These are phyloP conservation scores for Jacaranda copaia DNA, from an alignment of 257 asterid genomes.

Conservation along the genomic window DNA sequence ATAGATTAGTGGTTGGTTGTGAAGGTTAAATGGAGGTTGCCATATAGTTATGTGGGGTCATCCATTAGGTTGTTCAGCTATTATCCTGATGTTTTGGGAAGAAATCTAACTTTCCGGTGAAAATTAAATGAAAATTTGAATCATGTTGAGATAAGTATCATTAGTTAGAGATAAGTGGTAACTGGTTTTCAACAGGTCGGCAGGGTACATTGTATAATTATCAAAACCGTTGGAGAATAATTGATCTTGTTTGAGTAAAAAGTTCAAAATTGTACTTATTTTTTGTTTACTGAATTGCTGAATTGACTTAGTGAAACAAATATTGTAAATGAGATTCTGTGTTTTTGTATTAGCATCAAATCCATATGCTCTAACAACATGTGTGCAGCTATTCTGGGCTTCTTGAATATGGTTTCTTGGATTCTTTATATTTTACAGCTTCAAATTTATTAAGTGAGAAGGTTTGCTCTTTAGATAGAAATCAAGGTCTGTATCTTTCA, in stretches of 20 bases:
- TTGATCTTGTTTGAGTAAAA: neutral
- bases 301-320: neutral
- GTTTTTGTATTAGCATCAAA: slow-evolving; percentile 1
- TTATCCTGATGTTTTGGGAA: neutral
- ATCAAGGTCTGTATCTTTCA: neutral
- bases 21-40: neutral
- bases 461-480: neutral
- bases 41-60: neutral
- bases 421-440: neutral
- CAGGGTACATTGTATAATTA: neutral
- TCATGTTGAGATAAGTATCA: neutral
- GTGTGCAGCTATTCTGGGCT: slow-evolving; percentile 4
- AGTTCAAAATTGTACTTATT: neutral
- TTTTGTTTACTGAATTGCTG: neutral
- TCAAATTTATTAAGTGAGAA: neutral
- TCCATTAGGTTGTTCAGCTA: neutral
- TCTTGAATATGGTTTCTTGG: neutral
- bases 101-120: neutral
- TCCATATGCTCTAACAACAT: neutral
- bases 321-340: slow-evolving; percentile 1
- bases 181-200: neutral
- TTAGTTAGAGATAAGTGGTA: neutral
- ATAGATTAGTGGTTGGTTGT: slow-evolving; percentile 9
- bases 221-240: slow-evolving; percentile 24
- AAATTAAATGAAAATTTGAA: neutral